Evolutionary conservation across 2,329 filamentous ascomycete genomes (phyloP), one percentile per base, ranked within the genome.

Genomic region (Pezicula rhizophila): DNA sequence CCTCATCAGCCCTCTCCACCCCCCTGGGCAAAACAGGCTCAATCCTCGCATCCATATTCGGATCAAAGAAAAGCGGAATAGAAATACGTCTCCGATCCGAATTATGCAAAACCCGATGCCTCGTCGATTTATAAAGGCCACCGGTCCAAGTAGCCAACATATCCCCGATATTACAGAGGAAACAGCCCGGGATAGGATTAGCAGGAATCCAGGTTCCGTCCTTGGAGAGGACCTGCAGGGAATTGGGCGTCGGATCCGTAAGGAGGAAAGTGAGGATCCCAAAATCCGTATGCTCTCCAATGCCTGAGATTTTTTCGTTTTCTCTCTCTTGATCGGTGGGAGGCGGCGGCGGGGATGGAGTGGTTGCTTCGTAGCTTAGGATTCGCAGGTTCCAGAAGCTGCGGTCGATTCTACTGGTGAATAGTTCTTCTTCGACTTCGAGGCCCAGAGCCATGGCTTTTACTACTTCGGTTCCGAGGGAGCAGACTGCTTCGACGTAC

Each of bases 311-410:
- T 12, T 31, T 31, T 10, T 12, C 28, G 3, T 31, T 31, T 10
- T 31, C 11, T 34, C 12, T 31, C 3, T 31, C 11, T 34, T 15
- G 5, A 2, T 46, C 33, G 2, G 15, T 47, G 11, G 7, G n/a
- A n/a, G n/a, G n/a, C n/a, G n/a, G n/a, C n/a, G n/a, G 6, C 25
- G n/a, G 2, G n/a, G 39, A n/a, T 39, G 17, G 11, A n/a, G 23
- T 8, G 10, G 23, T 40, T 4, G 43, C 39, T 28, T 47, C 46
- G 33, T 56, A 56, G 8, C 33, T 49, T 18, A 56, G 44, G 15
- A 56, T 45, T 7, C 53, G 48, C 26, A 56, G 25, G 37, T 56
- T 53, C 53, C 53, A 56, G 38, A 56, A 56, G 20, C 41, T 45
- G 42, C 49, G 48, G 20, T 53, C 39, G 37, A 56, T 47, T 26